phyloP scores from a whole-genome alignment of 1,284 basidiomycete genomes.

The Ceratorhiza oryzae-sativae region DNA sequence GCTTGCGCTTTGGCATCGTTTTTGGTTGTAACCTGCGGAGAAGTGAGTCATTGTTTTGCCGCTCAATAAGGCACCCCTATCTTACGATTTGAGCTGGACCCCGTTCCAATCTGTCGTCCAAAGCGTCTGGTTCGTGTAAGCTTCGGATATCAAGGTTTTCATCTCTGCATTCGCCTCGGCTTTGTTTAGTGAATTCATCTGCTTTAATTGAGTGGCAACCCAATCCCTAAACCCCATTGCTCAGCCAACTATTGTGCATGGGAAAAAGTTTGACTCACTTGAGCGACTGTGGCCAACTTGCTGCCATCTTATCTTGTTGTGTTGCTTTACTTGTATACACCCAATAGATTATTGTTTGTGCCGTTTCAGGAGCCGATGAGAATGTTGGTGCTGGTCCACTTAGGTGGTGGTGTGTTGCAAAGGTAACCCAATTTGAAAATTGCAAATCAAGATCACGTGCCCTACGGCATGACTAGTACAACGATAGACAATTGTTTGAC shows the following conservation, averaged over 20 bases:
- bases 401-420: constrained; percentile 35
- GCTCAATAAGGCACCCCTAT: constrained; percentile 38
- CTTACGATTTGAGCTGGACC: constrained; percentile 79
- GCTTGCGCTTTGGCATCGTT: constrained; percentile 69
- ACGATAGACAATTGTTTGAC: not conserved
- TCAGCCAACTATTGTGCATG: not conserved
- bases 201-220: constrained; percentile 81
- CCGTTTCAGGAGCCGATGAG: too few relatives aligned
- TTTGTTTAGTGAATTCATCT: constrained; percentile 79
- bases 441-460: constrained; percentile 4
- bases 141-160: constrained; percentile 85
- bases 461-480: not conserved
- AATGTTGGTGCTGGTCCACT: too few relatives aligned
- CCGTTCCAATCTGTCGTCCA: constrained; percentile 89
- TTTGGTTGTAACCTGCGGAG: constrained; percentile 68
- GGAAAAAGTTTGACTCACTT: constrained; percentile 24
- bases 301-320: constrained; percentile 12
- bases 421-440: not conserved
- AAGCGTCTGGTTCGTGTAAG: constrained; percentile 77
- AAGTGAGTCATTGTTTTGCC: constrained; percentile 44
- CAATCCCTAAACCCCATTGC: constrained; percentile 66
- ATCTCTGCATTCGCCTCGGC: constrained; percentile 79
- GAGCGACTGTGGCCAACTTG: constrained; percentile 37
- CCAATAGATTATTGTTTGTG: too few relatives aligned
- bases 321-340: not conserved